Evolutionary conservation across 177 flowering plant species (phyloP).

Genomic region (Vitis hybrid): DNA sequence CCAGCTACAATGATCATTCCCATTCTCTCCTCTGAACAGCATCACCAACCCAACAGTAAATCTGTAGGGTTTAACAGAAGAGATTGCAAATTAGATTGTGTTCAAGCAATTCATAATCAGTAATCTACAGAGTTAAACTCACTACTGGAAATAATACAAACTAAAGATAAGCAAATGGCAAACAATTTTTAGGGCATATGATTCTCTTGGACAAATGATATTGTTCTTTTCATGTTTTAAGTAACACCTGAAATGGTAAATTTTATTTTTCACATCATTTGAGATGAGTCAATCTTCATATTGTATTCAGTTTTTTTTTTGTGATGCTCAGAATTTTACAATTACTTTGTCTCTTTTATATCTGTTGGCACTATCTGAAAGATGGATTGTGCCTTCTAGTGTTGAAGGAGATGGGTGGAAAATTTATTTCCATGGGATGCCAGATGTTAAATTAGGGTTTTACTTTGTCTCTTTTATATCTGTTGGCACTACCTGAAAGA

Average conservation of each 20-base stretch:
- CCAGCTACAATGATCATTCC: constrained; percentile 63
- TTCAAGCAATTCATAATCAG: neutral
- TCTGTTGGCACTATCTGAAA: neutral
- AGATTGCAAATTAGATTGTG: neutral
- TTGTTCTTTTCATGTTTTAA: neutral
- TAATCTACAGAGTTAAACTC: neutral
- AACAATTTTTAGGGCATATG: neutral
- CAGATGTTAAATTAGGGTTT: no score
- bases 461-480: no score
- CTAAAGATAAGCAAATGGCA: neutral
- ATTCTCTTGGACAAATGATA: no score
- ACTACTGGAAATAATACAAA: no score
- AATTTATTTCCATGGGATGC: neutral
- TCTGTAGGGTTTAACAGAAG: constrained; percentile 25
- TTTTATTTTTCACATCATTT: neutral
- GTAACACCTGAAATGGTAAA: neutral
- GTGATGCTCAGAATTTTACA: neutral
- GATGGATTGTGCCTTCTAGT: neutral
- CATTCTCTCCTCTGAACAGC: constrained; percentile 62
- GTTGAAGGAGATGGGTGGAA: neutral
- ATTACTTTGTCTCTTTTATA: no score
- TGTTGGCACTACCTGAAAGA: neutral
- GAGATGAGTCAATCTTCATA: neutral
- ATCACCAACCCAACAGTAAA: constrained; percentile 49
- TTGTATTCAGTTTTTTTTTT: neutral